Percentiles rank a stretch among this genome's conserved stretches.
These are phyloP conservation scores for Raffaelea albimanens DNA, from an alignment of 2,329 filamentous ascomycete species.

Conservation along the genomic window DNA sequence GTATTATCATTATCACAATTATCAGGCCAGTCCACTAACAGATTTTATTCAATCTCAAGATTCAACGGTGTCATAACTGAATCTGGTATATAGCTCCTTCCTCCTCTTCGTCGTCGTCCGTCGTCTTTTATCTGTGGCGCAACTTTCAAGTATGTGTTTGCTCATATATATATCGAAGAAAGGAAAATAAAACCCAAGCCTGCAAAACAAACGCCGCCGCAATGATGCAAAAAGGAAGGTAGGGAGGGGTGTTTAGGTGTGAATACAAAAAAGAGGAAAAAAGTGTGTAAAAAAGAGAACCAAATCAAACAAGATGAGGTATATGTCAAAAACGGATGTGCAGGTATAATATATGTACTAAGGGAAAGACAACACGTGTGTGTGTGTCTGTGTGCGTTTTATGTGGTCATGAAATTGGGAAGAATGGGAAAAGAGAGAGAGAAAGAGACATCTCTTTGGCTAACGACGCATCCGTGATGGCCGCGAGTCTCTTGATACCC, in stretches of 20 bases:
- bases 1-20: no score
- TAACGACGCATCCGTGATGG: slow-evolving; percentile 7
- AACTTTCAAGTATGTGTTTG: background rate
- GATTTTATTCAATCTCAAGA: background rate
- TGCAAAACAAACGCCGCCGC: slow-evolving; percentile 1
- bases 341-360: background rate
- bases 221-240: background rate
- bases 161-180: no score
- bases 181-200: no score
- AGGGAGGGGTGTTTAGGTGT: no score
- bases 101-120: background rate
- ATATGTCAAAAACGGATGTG: background rate
- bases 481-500: slow-evolving; percentile 16
- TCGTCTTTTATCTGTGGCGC: background rate
- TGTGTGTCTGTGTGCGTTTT: no score
- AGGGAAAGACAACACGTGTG: background rate
- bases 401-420: background rate
- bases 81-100: background rate
- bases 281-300: background rate
- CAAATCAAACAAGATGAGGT: background rate
- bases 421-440: slow-evolving; percentile 3
- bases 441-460: background rate
- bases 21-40: no score
- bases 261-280: background rate
- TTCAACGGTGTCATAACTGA: background rate